Evolutionary conservation across 805 yeast genomes (phyloP).

Genomic region (Candida fluviatilis): DNA sequence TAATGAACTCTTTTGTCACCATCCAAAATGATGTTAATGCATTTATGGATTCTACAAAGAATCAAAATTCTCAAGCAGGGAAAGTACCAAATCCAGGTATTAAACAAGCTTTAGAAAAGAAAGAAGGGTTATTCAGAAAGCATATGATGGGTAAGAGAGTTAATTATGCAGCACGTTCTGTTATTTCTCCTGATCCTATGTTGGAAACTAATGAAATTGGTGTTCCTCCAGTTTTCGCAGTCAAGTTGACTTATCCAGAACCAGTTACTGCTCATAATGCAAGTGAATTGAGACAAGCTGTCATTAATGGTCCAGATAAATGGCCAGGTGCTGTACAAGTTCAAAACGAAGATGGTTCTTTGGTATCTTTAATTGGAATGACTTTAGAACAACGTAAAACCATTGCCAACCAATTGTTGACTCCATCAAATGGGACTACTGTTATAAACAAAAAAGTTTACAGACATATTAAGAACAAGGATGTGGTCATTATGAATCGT

Average conservation of each 20-base stretch:
- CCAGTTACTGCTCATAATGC: constrained; percentile 93
- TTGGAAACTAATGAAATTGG: constrained; percentile 97
- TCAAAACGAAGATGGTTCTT: constrained; percentile 90
- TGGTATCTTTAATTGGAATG: constrained; percentile 83
- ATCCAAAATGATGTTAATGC: constrained; percentile 94
- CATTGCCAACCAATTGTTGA: constrained; percentile 86
- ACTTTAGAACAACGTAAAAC: constrained; percentile 91
- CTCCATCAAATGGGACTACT: constrained; percentile 67
- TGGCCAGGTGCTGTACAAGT: constrained; percentile 99
- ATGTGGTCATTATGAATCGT: constrained; percentile 96
- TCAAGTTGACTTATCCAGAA: constrained; percentile 93
- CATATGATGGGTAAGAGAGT: constrained; percentile 99
- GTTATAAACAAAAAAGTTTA: constrained; percentile 86
- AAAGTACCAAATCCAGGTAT: constrained; percentile 88
- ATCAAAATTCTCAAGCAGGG: constrained; percentile 65
- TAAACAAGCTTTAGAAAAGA: constrained; percentile 96
- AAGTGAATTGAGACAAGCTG: constrained; percentile 87
- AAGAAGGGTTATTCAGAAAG: constrained; percentile 96
- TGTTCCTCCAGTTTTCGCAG: constrained; percentile 98
- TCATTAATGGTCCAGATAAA: constrained; percentile 92
- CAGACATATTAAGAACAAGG: constrained; percentile 92
- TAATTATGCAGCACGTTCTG: constrained; percentile 97
- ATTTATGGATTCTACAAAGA: constrained; percentile 87
- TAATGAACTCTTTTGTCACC: constrained; percentile 94
- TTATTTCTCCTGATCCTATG: constrained; percentile 97